Evolutionary conservation across 2,329 filamentous ascomycete genomes (phyloP).

Genomic region (Fonsecaea monophora): DNA sequence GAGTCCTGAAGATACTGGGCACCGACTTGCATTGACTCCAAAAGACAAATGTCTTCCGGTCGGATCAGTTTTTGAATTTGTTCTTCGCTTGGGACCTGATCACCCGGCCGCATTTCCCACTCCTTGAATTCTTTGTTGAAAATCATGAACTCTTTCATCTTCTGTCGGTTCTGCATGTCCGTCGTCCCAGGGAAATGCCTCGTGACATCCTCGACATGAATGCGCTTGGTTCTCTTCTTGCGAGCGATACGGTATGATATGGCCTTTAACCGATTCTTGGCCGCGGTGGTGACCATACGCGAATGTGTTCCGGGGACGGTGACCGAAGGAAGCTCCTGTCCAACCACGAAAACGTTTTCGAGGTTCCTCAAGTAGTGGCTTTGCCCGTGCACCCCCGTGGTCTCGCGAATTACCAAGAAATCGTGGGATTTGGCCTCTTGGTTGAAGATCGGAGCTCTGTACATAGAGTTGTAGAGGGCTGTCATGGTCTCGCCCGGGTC

Average conservation of each 20-base stretch:
- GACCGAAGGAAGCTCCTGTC: slow-evolving; percentile 88
- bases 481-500: slow-evolving; percentile 89
- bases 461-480: slow-evolving; percentile 94
- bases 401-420: slow-evolving; percentile 84
- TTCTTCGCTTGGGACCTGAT: slow-evolving; percentile 79
- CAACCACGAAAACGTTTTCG: slow-evolving; percentile 88
- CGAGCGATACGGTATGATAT: slow-evolving; percentile 87
- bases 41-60: slow-evolving; percentile 90
- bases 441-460: slow-evolving; percentile 89
- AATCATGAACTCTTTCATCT: slow-evolving; percentile 93
- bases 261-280: slow-evolving; percentile 96
- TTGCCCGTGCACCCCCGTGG: slow-evolving; percentile 77
- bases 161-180: slow-evolving; percentile 93
- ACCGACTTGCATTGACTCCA: slow-evolving; percentile 96
- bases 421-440: slow-evolving; percentile 79
- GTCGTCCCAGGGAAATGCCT: slow-evolving; percentile 91
- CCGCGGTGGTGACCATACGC: slow-evolving; percentile 93
- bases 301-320: slow-evolving; percentile 94
- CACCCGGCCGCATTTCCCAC: slow-evolving; percentile 78
- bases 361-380: slow-evolving; percentile 86
- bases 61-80: slow-evolving; percentile 87
- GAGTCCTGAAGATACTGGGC: slow-evolving; percentile 89
- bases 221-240: slow-evolving; percentile 71
- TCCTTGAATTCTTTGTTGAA: slow-evolving; percentile 88
- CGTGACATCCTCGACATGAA: slow-evolving; percentile 83